Percentiles rank a stretch among this genome's conserved stretches.
Conservation (phyloP, 2,329 filamentous ascomycete genomes). For the Fusarium albosuccineum region DNA sequence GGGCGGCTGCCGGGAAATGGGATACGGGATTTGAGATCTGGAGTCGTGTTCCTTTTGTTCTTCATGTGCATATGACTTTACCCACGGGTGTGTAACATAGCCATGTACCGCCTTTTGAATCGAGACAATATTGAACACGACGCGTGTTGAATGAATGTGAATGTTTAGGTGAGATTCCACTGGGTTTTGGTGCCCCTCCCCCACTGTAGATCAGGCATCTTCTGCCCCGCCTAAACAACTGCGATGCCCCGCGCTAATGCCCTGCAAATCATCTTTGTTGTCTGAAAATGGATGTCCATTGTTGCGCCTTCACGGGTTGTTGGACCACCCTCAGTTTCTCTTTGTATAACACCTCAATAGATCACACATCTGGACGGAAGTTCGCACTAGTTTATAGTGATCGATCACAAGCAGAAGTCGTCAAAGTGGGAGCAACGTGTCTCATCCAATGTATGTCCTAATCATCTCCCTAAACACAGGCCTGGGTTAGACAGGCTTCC, state of each 20-base stretch:
- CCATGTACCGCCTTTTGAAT: conserved; percentile 24
- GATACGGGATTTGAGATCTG: conserved; percentile 32
- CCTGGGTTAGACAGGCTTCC: neutral
- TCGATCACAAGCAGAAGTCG: neutral
- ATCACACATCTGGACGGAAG: too few species aligned
- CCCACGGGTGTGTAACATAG: conserved; percentile 26
- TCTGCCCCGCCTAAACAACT: too few species aligned
- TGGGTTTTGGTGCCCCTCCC: too few species aligned
- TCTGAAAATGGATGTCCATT: too few species aligned
- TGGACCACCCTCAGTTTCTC: too few species aligned
- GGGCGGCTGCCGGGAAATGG: neutral
- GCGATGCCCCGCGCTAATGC: too few species aligned
- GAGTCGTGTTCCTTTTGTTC: conserved; percentile 39
- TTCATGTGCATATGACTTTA: conserved; percentile 42
- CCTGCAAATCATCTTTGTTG: too few species aligned
- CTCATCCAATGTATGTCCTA: conserved; percentile 20
- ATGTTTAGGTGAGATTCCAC: too few species aligned
- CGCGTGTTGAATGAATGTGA: neutral
- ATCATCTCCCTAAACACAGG: conserved; percentile 6
- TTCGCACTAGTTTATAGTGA: too few species aligned
- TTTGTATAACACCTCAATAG: too few species aligned
- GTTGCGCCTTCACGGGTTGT: too few species aligned
- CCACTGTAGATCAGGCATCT: too few species aligned
- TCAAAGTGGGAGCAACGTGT: conserved; percentile 23
- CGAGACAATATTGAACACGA: conserved; percentile 27